Conservation (phyloP, 768 basidiomycete genomes). For the Mycena filopes region DNA sequence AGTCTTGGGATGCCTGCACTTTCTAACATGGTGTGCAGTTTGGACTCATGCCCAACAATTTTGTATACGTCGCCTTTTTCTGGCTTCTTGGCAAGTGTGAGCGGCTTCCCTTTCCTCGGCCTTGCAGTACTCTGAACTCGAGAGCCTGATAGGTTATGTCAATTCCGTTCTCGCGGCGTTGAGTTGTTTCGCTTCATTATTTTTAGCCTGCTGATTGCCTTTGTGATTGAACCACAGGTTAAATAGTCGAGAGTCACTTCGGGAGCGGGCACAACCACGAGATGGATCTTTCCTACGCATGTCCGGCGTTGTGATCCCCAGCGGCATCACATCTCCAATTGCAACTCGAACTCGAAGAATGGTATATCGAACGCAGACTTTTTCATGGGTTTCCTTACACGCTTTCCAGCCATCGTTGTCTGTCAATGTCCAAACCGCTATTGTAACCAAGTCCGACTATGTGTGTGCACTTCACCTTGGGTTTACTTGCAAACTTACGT, state of each 20-base stretch:
- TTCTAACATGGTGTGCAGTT: conserved; percentile 42
- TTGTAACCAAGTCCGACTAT: conserved; percentile 46
- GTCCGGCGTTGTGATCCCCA: conserved; percentile 30
- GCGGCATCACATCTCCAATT: not conserved
- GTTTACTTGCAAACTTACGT: not conserved
- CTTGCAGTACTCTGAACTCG: not conserved
- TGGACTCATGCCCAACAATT: conserved; percentile 57
- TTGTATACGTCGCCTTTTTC: conserved; percentile 61
- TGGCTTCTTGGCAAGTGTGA: conserved; percentile 63
- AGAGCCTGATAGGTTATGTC: conserved; percentile 53
- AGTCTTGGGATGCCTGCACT: not conserved
- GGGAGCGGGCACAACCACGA: conserved; percentile 48
- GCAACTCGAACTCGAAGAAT: conserved; percentile 2
- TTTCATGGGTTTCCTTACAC: not conserved
- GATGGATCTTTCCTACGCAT: conserved; percentile 50
- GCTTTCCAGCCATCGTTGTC: conserved; percentile 18
- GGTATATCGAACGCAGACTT: not conserved
- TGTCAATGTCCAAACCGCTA: conserved; percentile 49
- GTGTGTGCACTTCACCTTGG: conserved; percentile 28
- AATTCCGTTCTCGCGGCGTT: conserved; percentile 65
- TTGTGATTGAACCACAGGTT: conserved; percentile 42
- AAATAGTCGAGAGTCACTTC: conserved; percentile 59
- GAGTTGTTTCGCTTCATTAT: conserved; percentile 34
- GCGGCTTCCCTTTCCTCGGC: conserved; percentile 21
- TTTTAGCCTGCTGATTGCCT: conserved; percentile 2